These are phyloP conservation scores for Pleurotus pulmonarius DNA, from an alignment of 768 basidiomycete species.

Conservation along the genomic window DNA sequence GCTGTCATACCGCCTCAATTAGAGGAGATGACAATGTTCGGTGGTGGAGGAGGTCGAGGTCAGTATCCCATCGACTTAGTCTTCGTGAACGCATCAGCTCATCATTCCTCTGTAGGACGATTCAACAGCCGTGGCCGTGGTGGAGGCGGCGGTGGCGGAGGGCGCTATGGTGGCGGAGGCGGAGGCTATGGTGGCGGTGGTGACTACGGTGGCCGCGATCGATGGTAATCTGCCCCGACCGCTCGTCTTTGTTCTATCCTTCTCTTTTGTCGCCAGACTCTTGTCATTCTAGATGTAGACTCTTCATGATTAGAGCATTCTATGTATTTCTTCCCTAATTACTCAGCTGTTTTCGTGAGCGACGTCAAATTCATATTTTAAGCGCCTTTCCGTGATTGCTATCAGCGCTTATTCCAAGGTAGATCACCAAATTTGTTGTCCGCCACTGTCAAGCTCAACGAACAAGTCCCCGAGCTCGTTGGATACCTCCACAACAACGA, in stretches of 20 bases:
- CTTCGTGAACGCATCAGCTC: constrained; percentile 8
- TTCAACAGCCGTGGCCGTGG: constrained; percentile 39
- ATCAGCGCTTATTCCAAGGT: background rate
- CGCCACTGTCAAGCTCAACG: constrained; percentile 3
- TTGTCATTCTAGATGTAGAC: constrained; percentile 1
- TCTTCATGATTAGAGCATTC: background rate
- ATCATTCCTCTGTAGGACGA: constrained; percentile 41
- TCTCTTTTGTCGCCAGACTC: constrained; percentile 17
- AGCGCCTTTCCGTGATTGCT: too few species aligned
- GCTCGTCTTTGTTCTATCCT: background rate
- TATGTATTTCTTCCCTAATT: background rate
- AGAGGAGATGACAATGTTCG: constrained; percentile 88
- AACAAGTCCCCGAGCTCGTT: background rate
- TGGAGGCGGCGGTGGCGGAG: constrained; percentile 37
- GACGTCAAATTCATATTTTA: too few species aligned
- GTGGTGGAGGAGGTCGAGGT: constrained; percentile 74
- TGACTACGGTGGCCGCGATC: constrained; percentile 39
- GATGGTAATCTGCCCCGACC: constrained; percentile 17
- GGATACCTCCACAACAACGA: background rate
- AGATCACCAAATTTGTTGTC: background rate
- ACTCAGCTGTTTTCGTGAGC: too few species aligned
- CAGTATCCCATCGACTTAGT: constrained; percentile 17
- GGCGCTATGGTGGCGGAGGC: constrained; percentile 42
- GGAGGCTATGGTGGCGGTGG: constrained; percentile 36
- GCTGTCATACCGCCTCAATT: constrained; percentile 83